Evolutionary conservation across 192 early-diverging fungal species (phyloP).

Genomic region (Coemansia sp.): DNA sequence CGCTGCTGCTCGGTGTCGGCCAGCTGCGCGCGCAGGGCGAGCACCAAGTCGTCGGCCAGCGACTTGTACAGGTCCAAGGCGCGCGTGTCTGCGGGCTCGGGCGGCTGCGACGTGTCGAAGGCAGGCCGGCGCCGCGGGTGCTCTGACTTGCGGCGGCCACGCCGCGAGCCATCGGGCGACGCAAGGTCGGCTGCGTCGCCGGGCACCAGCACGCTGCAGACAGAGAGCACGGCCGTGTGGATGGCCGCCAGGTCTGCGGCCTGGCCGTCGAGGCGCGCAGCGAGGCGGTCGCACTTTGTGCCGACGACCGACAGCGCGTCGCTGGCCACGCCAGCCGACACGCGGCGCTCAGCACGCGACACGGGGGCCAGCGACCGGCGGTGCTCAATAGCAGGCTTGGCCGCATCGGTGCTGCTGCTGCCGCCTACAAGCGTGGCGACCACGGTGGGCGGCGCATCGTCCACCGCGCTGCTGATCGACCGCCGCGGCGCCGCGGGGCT

Average conservation of each 20-base stretch:
- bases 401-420: slow-evolving; percentile 19
- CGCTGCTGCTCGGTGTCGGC: slow-evolving; percentile 19
- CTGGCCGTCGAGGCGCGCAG: slow-evolving; percentile 40
- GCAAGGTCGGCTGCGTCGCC: slow-evolving; percentile 1
- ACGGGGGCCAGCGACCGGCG: slow-evolving; percentile 30
- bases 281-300: slow-evolving; percentile 47
- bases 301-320: slow-evolving; percentile 45
- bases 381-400: slow-evolving; percentile 4
- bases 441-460: slow-evolving; percentile 30
- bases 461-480: slow-evolving; percentile 38
- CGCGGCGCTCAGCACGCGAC: slow-evolving; percentile 47
- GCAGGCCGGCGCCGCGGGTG: slow-evolving; percentile 37
- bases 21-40: slow-evolving; percentile 33
- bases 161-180: slow-evolving; percentile 17
- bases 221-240: slow-evolving; percentile 30
- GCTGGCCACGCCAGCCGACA: slow-evolving; percentile 40
- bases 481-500: slow-evolving; percentile 42
- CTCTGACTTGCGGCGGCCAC: slow-evolving; percentile 47
- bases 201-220: slow-evolving; percentile 31
- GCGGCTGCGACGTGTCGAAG: slow-evolving; percentile 14
- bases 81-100: slow-evolving; percentile 2
- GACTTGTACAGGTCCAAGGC: slow-evolving; percentile 41
- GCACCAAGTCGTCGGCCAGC: slow-evolving; percentile 33
- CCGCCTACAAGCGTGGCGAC: slow-evolving; percentile 56
- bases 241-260: slow-evolving; percentile 29